phyloP scores from a whole-genome alignment of 2,329 filamentous ascomycete genomes.

The Sclerotinia minor region DNA sequence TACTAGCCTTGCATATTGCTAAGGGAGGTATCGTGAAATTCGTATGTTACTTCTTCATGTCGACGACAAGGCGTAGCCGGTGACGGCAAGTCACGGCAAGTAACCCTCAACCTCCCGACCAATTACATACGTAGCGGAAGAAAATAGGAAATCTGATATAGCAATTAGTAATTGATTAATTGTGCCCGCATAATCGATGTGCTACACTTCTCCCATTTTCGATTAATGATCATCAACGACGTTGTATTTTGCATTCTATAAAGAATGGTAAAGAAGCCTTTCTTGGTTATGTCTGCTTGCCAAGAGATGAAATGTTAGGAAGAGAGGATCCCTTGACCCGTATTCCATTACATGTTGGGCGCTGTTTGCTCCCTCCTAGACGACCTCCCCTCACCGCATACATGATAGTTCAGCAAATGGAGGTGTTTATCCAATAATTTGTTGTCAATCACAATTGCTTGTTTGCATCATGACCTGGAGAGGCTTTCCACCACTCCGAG shows the following conservation, averaged over 20 bases:
- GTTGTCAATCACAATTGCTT: conserved; percentile 5
- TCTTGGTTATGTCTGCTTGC: conserved; percentile 3
- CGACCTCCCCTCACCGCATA: conserved; percentile 11
- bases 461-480: not conserved
- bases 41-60: conserved; percentile 1
- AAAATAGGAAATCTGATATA: not conserved
- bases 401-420: not conserved
- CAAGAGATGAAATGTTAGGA: conserved; percentile 17
- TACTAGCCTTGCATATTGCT: conserved; percentile 7
- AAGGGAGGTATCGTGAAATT: conserved; percentile 15
- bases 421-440: conserved; percentile 5
- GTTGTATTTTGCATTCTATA: conserved; percentile 15
- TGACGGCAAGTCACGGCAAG: conserved; percentile 2
- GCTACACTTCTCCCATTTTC: not conserved
- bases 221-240: conserved; percentile 9
- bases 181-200: not conserved
- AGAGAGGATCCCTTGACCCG: conserved; percentile 12
- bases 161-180: conserved; percentile 7
- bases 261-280: not conserved
- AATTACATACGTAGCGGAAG: not conserved
- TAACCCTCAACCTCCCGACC: not conserved
- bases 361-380: conserved; percentile 13
- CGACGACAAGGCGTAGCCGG: conserved; percentile 2
- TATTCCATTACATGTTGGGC: conserved; percentile 4
- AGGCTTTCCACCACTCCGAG: conserved; percentile 1